Evolutionary conservation across 1,139 yeast genomes (phyloP), one percentile per base, ranked within the genome.

Genomic region (Taiozyma sp.): DNA sequence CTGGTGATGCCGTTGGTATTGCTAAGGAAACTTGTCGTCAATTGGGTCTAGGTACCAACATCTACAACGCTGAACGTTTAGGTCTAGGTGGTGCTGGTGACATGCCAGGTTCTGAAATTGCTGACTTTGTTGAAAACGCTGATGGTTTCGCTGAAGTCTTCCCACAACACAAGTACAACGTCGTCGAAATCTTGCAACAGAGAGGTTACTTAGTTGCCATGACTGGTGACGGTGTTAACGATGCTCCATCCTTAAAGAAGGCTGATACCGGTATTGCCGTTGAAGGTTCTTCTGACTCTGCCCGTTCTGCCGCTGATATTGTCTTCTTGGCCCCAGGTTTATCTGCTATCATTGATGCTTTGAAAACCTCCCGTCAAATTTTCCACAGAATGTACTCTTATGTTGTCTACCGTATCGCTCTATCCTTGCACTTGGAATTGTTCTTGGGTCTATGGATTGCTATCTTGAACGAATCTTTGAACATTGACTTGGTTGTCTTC

Each of bases 1-100:
- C 97, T 79, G 97, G 97, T 87, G 97, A 89, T 78, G 97, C 97
- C 76, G 96, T 89, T 71, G 97, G 96, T 82, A 89, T 89, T 77
- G 97, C 97, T 71, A 89, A 89, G 85, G 97, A 89, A 80, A 89
- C 97, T 72, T 88, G 96, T 80, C 88, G 96, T 83, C 96, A 89
- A 86, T 81, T 89, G 73, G 96, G 96, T 73, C 81, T 89, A 68
- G 97, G 97, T 80, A 87, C 95, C 67, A 88, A 88, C 90, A 90
- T 89, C 69, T 89, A 88, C 81, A 93, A 89, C 77, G 96, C 97
- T 69, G 97, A 89, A 79, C 86, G 93, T 83, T 81, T 88, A 73
- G 96, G 96, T 81, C 80, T 88, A 72, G 90, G 95, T 72, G 96
- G 96, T 74, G 93, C 91, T 73, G 93, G 93, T 80, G 93, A 85